Evolutionary conservation across 2,329 filamentous ascomycete genomes (phyloP).

Genomic region (Aspergillus neoniger): DNA sequence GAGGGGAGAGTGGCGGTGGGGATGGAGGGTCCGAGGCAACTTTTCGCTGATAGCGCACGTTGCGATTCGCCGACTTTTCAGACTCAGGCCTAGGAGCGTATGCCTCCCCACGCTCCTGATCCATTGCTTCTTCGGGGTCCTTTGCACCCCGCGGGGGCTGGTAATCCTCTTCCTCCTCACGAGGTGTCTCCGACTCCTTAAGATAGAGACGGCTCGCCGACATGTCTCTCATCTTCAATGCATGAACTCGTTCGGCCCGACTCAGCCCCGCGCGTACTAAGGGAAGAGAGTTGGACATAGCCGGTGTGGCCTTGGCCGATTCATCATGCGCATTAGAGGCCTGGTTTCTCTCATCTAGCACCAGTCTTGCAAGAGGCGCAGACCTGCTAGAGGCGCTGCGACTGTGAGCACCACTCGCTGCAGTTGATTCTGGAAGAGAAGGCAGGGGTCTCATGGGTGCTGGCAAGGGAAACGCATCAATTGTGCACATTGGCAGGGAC

Average conservation of each 20-base stretch:
- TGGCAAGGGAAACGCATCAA: slow-evolving; percentile 38
- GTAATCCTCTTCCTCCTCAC: not conserved
- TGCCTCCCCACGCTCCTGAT: not conserved
- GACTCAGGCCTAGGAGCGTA: not conserved
- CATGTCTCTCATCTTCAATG: slow-evolving; percentile 32
- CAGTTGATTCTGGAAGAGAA: slow-evolving; percentile 29
- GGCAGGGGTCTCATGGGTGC: slow-evolving; percentile 39
- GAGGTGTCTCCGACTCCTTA: slow-evolving; percentile 11
- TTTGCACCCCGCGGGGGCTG: not conserved
- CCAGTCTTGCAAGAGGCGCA: not conserved
- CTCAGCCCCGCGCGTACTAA: slow-evolving; percentile 19
- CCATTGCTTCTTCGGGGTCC: not conserved
- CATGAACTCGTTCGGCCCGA: slow-evolving; percentile 30
- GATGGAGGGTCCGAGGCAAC: slow-evolving; percentile 28
- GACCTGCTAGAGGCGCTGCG: not conserved
- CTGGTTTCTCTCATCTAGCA: not conserved
- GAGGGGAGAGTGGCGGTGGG: slow-evolving; percentile 30
- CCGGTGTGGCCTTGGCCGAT: slow-evolving; percentile 1
- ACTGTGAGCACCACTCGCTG: slow-evolving; percentile 6
- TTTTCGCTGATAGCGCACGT: slow-evolving; percentile 17
- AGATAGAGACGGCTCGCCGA: slow-evolving; percentile 25
- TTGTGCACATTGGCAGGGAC: slow-evolving; percentile 29
- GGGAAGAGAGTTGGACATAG: slow-evolving; percentile 9
- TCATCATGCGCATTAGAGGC: not conserved
- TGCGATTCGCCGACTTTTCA: slow-evolving; percentile 15